Conservation (phyloP, 345 rosid species). For the Lepidium sativum region DNA sequence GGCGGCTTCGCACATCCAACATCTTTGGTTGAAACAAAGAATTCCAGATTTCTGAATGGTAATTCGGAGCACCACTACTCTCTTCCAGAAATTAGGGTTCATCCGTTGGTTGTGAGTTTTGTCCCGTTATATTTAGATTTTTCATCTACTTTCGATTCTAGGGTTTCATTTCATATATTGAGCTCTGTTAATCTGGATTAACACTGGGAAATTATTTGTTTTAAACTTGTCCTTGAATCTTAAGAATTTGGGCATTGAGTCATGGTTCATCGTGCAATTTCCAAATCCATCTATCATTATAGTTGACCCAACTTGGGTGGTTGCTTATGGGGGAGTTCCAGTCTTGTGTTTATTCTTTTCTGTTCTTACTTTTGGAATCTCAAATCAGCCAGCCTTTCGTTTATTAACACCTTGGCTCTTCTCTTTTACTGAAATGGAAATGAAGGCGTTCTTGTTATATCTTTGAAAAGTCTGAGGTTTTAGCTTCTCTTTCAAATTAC, state of each 20-base stretch:
- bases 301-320: not conserved
- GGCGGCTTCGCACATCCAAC: not conserved
- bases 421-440: not conserved
- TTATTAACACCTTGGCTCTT: not conserved
- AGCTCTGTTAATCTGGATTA: not conserved
- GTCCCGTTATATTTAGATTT: not conserved
- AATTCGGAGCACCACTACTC: not conserved
- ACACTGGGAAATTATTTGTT: not conserved
- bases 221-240: not conserved
- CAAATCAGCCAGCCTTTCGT: not conserved
- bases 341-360: not conserved
- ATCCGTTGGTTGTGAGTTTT: not conserved
- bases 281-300: not conserved
- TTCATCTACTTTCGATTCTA: not conserved
- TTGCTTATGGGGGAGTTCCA: not conserved
- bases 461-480: not conserved
- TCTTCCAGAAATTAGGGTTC: conserved; percentile 12
- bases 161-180: not conserved
- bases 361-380: not conserved
- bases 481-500: not conserved
- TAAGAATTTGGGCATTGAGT: not conserved
- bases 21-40: conserved; percentile 3
- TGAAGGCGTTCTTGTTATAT: not conserved
- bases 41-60: conserved; percentile 13
- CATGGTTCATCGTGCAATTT: not conserved